Conservation (phyloP, 768 basidiomycete genomes). For the Russula griseocarnosa region DNA sequence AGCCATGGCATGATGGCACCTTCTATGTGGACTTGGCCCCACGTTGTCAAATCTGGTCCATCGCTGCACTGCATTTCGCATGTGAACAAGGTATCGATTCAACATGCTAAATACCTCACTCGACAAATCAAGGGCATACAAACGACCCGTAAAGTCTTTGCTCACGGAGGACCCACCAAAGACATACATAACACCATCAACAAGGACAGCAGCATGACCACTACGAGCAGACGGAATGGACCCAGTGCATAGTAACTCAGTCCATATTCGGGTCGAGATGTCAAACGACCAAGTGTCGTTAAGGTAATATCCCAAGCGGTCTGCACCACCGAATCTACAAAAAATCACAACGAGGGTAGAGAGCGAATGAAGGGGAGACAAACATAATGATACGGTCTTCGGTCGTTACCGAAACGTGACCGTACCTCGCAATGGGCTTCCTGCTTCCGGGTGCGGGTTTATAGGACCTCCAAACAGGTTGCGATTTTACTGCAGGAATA, state of each 20-base stretch:
- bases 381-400: slow-evolving; percentile 46
- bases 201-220: slow-evolving; percentile 94
- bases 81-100: no score
- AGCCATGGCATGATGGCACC: no score
- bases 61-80: no score
- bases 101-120: no score
- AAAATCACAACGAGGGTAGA: slow-evolving; percentile 3
- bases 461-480: slow-evolving; percentile 58
- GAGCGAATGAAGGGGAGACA: slow-evolving; percentile 16
- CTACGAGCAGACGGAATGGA: slow-evolving; percentile 94
- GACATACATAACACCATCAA: slow-evolving; percentile 90
- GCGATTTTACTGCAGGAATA: slow-evolving; percentile 44
- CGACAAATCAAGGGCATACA: no score
- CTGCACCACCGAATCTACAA: slow-evolving; percentile 89
- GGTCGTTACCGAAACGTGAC: slow-evolving; percentile 80
- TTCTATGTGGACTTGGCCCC: no score
- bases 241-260: slow-evolving; percentile 91
- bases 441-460: slow-evolving; percentile 55
- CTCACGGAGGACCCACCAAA: slow-evolving; percentile 91
- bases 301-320: slow-evolving; percentile 95
- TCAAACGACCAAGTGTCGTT: slow-evolving; percentile 97
- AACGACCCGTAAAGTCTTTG: no score
- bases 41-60: no score
- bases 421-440: slow-evolving; percentile 72
- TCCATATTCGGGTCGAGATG: slow-evolving; percentile 55